Base-by-base conservation (phyloP, 2,329 filamentous ascomycete genomes). In the Epichloe glyceriae region DNA sequence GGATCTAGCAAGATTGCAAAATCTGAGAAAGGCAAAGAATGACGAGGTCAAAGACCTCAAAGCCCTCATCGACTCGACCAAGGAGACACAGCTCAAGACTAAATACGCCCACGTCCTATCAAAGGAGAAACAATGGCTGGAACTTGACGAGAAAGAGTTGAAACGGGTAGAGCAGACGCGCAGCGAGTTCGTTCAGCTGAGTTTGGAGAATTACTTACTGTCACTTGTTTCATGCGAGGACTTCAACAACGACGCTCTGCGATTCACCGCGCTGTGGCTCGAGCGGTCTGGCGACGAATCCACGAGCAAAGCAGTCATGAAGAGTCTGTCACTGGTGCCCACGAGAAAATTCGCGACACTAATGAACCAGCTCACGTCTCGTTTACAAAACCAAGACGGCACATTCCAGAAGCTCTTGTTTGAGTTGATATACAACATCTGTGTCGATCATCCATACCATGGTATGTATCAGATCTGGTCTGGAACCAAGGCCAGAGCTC, bases 381-480 rank as follows among this genome's bases (percentile, higher is more conserved):
- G 93, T 7, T 71, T 98, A 5, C 82, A 95, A 54, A 80, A 86
- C 54, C 77, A 83, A 34, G 67, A 75, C 1, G 77, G 75, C 1
- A 74, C 76, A 15, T 98, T 99, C 61, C 93, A 98, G 61, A 74
- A 73, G 40, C 73, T 91, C 1, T 72, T 99, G 2, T 79, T 81
- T 48, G 73, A 74, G 2, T 71, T 98, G 17, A 82, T 97, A 4
- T 80, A 82, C 60, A 83, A 82, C 8, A 95, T 98, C 50, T 97
- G 91, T 62, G 74, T 79, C 11, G 89, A 98, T 52, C 93, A 99
- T 67, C 94, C 93, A 0, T 95, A 90, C 64, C 94, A 98, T 63
- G 89, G 89, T 46, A 91, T 97, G 82, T 95, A 98, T 64, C 90
- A 97, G 59, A 88, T 98, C 41, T 96, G 91, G 73, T 87, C 90